These are phyloP conservation scores for Sugiyamaella neomexicana DNA, from an alignment of 1,139 yeast species.

Conservation along the genomic window DNA sequence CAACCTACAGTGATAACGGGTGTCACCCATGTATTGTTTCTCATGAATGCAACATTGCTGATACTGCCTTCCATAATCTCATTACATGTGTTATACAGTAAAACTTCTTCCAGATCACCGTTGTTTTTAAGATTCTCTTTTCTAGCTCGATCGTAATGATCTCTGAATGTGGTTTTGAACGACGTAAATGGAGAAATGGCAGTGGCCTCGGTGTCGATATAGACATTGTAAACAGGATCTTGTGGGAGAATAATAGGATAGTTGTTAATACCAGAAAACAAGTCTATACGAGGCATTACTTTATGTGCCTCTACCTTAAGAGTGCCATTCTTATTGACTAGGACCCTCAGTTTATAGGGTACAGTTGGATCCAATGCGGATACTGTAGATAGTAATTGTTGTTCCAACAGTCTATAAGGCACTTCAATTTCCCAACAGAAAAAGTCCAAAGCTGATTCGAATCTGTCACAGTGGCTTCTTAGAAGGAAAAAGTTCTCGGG, in stretches of 20 bases:
- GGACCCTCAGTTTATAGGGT: slow-evolving; percentile 62
- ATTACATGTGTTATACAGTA: slow-evolving; percentile 60
- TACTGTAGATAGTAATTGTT: slow-evolving; percentile 50
- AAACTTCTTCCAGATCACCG: slow-evolving; percentile 55
- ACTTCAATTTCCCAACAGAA: slow-evolving; percentile 54
- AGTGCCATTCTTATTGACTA: slow-evolving; percentile 51
- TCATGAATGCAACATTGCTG: slow-evolving; percentile 70
- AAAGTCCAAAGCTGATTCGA: slow-evolving; percentile 54
- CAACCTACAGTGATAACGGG: slow-evolving; percentile 79
- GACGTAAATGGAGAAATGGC: slow-evolving; percentile 76
- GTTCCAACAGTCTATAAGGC: slow-evolving; percentile 46
- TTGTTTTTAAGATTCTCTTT: slow-evolving; percentile 40
- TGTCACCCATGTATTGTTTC: slow-evolving; percentile 67
- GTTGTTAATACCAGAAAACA: slow-evolving; percentile 47
- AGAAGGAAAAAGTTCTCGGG: slow-evolving; percentile 51
- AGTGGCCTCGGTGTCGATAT: slow-evolving; percentile 56
- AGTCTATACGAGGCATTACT: slow-evolving; percentile 42
- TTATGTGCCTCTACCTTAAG: slow-evolving; percentile 54
- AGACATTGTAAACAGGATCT: slow-evolving; percentile 55
- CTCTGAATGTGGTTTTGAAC: slow-evolving; percentile 79
- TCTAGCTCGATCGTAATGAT: slow-evolving; percentile 64
- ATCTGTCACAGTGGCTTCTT: slow-evolving; percentile 61
- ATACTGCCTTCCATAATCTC: slow-evolving; percentile 82
- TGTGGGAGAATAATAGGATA: slow-evolving; percentile 31
- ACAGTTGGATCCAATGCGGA: slow-evolving; percentile 33